These are phyloP conservation scores for Paracoccidioides lutzii DNA, from an alignment of 2,329 filamentous ascomycete genomes.

Conservation along the genomic window DNA sequence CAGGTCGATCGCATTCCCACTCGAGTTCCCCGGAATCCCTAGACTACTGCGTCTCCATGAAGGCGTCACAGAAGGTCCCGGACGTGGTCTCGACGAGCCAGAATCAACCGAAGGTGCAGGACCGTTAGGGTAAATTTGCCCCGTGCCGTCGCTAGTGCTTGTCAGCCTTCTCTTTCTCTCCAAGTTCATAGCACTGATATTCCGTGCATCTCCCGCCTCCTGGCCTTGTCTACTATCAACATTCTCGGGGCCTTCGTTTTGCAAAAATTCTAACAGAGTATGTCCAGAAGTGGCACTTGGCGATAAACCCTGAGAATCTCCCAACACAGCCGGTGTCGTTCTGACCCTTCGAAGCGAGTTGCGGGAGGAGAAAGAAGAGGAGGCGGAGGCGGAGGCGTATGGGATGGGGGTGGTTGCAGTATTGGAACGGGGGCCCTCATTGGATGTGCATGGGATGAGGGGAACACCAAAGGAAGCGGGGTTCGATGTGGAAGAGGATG, in stretches of 20 bases:
- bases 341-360: background rate
- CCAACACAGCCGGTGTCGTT: background rate
- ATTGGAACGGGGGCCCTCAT: background rate
- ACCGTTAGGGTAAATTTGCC: conserved; percentile 1
- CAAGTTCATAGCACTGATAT: conserved; percentile 7
- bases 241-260: background rate
- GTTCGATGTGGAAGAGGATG: conserved; percentile 13
- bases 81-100: background rate
- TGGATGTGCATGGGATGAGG: background rate
- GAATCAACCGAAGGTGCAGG: background rate
- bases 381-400: background rate
- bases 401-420: background rate
- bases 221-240: background rate
- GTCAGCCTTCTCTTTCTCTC: conserved; percentile 34
- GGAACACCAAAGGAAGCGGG: conserved; percentile 7
- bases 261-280: conserved; percentile 4
- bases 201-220: background rate
- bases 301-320: background rate
- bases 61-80: background rate
- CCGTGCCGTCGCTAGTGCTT: conserved; percentile 21
- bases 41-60: background rate
- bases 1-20: conserved; percentile 23
- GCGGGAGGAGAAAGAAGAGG: background rate
- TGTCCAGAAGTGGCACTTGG: background rate
- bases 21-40: conserved; percentile 17